Percentiles rank a stretch among this genome's conserved stretches.
These are phyloP conservation scores for Sugiyamaella sp. DNA, from an alignment of 1,139 yeast genomes.

Conservation along the genomic window DNA sequence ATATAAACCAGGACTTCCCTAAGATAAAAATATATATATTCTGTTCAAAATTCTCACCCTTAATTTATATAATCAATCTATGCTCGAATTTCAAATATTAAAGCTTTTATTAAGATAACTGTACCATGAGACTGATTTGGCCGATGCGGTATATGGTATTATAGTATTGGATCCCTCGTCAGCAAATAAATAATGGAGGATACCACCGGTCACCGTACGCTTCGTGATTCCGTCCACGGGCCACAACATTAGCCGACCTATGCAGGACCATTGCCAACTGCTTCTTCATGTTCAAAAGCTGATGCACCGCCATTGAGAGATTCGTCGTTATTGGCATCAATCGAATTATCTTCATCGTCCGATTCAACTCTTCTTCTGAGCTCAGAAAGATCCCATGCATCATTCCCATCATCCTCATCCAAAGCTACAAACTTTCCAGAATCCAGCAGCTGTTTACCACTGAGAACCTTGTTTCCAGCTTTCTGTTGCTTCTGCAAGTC, in stretches of 20 bases:
- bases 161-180: no score
- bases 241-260: background rate
- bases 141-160: no score
- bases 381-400: conserved; percentile 47
- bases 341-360: conserved; percentile 20
- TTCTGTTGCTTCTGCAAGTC: conserved; percentile 57
- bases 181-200: no score
- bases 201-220: no score
- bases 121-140: no score
- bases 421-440: conserved; percentile 60
- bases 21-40: no score
- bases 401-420: conserved; percentile 65
- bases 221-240: conserved; percentile 11
- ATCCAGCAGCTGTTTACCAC: conserved; percentile 82
- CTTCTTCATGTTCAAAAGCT: background rate
- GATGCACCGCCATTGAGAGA: conserved; percentile 5
- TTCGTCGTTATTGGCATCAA: conserved; percentile 9
- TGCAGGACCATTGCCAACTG: conserved; percentile 6
- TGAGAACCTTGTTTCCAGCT: conserved; percentile 46
- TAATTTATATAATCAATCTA: no score
- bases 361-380: conserved; percentile 37
- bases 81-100: no score
- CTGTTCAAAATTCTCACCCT: no score
- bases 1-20: no score
- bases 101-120: no score